Evolutionary conservation across 2,329 filamentous ascomycete species (phyloP), one percentile per base, ranked within the genome.

Genomic region (Zymoseptoria brevis): DNA sequence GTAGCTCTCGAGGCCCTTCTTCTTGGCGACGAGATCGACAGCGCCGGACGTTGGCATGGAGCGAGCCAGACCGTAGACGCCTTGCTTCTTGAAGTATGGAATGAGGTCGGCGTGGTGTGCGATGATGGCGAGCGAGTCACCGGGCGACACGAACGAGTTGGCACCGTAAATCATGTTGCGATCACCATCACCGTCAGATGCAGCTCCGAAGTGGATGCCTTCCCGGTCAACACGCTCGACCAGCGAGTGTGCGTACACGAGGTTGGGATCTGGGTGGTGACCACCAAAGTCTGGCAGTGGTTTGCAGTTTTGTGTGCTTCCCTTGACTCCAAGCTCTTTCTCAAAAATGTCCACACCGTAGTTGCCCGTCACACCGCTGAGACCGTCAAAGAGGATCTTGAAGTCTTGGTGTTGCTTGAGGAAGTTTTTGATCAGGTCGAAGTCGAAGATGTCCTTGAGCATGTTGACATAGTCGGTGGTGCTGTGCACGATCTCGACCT

Each of bases 101-200:
- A 99, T 99, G 61, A 96, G 85, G 69, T 96, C 85, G 67, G 94
- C 91, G 75, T 99, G 88, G 81, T 99, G 94, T 54, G 94, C 91
- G 72, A 99, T 99, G 74, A 99, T 99, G 72, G 94, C 94, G 70
- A 99, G 81, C 71, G 90, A 96, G 81, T 99, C 94, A 72, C 94
- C 94, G 7, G 94, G 94, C 7, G 93, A 97, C 62, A 99, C 94
- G 72, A 99, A 99, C 51, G 88, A 86, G 71, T 95, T 93, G 66
- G 93, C 92, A 64, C 94, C 94, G 78, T 99, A 99, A 73, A 99
- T 99, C 94, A 99, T 99, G 85, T 99, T 99, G 69, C 94, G 89
- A 81, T 99, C 94, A 71, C 94, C 94, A 70, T 99, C 94, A 68
- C 94, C 94, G 68, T 99, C 94, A 64, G 90, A 96, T 53, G 94